A percentile compares a stretch with the other conserved stretches of the same genome.
Evolutionary conservation across 352 stramenopile genomes (phyloP).

Genomic region (Pythium monospermum): DNA sequence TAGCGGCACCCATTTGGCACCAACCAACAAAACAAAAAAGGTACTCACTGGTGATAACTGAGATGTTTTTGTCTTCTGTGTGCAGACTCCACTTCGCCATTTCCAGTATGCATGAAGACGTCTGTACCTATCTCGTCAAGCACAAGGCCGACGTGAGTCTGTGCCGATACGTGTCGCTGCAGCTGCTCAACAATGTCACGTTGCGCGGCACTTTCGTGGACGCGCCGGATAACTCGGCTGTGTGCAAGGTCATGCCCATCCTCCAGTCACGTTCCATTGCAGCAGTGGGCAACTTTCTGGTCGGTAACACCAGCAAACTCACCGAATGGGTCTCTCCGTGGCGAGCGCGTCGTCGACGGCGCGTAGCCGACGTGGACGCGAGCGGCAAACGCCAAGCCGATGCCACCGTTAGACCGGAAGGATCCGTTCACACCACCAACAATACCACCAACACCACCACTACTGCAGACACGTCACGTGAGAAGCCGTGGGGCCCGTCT

Average conservation of each 20-base stretch:
- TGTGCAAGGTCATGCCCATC: conserved; percentile 60
- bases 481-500: too few species aligned
- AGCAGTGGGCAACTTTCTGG: conserved; percentile 8
- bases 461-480: too few species aligned
- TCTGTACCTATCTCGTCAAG: conserved; percentile 57
- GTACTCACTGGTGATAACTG: background rate
- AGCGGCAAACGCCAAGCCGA: background rate
- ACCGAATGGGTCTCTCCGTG: conserved; percentile 20
- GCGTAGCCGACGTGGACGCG: conserved; percentile 3
- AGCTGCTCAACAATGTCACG: conserved; percentile 42
- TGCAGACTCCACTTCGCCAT: conserved; percentile 75
- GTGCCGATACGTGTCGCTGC: conserved; percentile 51
- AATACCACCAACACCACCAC: background rate
- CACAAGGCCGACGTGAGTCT: conserved; percentile 61
- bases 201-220: conserved; percentile 62
- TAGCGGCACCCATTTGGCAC: background rate
- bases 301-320: background rate
- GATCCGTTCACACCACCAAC: too few species aligned
- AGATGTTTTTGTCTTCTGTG: conserved; percentile 1
- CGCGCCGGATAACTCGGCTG: conserved; percentile 32
- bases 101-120: conserved; percentile 62
- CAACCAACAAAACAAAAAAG: background rate
- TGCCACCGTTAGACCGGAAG: conserved; percentile 6
- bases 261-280: conserved; percentile 34
- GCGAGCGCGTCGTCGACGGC: background rate